Percentiles rank a stretch among this genome's conserved stretches.
phyloP scores from a whole-genome alignment of 257 asterid genomes.

The Echites panduratus region DNA sequence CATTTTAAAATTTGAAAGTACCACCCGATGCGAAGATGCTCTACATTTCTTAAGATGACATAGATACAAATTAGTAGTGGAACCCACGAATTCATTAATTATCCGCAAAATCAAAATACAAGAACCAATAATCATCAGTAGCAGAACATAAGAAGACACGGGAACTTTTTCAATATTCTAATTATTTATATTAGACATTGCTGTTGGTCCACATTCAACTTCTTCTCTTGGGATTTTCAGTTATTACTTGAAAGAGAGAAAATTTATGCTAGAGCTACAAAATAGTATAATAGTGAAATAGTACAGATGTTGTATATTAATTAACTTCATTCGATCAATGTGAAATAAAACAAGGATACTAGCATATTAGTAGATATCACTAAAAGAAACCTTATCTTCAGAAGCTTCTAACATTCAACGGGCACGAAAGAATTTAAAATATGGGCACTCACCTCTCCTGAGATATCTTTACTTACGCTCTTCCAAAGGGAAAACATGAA shows the following conservation, averaged over 20 bases:
- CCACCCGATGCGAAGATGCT: not conserved
- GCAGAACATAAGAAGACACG: not conserved
- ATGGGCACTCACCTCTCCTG: not conserved
- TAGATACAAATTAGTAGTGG: not conserved
- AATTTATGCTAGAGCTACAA: not conserved
- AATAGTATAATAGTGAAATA: no score
- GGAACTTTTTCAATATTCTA: not conserved
- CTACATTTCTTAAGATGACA: not conserved
- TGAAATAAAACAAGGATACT: not conserved
- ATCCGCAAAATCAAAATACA: not conserved
- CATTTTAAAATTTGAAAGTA: not conserved
- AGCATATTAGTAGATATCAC: not conserved
- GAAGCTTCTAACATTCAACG: not conserved
- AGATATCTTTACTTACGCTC: not conserved
- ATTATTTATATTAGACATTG: not conserved
- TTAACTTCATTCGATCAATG: not conserved
- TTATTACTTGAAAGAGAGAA: not conserved
- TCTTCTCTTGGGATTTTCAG: not conserved
- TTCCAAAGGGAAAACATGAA: conserved; percentile 1
- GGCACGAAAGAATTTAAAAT: not conserved
- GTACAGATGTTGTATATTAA: no score
- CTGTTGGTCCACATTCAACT: not conserved
- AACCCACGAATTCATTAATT: not conserved
- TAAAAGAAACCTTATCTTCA: not conserved
- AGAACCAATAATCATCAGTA: not conserved